These are phyloP conservation scores for Lyophyllum shimeji DNA, from an alignment of 768 basidiomycete species.

Conservation along the genomic window DNA sequence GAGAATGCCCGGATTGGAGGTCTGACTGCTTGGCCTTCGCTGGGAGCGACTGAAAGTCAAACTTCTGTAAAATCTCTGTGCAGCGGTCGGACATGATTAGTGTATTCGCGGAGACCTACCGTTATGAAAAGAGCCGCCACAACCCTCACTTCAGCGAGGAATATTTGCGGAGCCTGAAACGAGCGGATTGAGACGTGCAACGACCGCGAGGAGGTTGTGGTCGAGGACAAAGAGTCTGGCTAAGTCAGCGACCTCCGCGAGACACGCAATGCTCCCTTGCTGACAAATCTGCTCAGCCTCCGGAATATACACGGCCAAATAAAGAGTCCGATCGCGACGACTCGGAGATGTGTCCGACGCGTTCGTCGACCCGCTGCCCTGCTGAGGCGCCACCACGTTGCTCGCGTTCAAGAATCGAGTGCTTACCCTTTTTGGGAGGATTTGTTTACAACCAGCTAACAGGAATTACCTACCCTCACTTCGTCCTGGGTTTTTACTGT, in stretches of 20 bases:
- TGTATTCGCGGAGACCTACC: slow-evolving; percentile 18
- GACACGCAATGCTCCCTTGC: neutral
- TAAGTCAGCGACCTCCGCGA: neutral
- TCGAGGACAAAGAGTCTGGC: slow-evolving; percentile 2
- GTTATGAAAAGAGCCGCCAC: slow-evolving; percentile 5
- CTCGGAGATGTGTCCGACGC: no score
- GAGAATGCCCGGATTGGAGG: neutral
- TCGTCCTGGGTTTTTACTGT: no score
- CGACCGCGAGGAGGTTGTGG: slow-evolving; percentile 13
- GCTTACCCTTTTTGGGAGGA: no score
- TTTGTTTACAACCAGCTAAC: no score
- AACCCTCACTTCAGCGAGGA: neutral
- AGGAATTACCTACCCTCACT: neutral
- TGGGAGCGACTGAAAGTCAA: neutral
- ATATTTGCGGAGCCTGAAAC: no score
- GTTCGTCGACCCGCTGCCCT: no score
- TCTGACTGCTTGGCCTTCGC: slow-evolving; percentile 1
- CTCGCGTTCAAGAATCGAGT: no score
- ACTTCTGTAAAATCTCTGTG: slow-evolving; percentile 18
- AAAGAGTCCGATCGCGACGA: no score
- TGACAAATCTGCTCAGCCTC: neutral
- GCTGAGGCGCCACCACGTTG: no score
- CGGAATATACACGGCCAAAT: neutral
- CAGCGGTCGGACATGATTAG: slow-evolving; percentile 10
- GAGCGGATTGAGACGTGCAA: slow-evolving; percentile 1